Base-by-base conservation (phyloP, 116 monocot genomes). In the Dioscorea cayenensis region DNA sequence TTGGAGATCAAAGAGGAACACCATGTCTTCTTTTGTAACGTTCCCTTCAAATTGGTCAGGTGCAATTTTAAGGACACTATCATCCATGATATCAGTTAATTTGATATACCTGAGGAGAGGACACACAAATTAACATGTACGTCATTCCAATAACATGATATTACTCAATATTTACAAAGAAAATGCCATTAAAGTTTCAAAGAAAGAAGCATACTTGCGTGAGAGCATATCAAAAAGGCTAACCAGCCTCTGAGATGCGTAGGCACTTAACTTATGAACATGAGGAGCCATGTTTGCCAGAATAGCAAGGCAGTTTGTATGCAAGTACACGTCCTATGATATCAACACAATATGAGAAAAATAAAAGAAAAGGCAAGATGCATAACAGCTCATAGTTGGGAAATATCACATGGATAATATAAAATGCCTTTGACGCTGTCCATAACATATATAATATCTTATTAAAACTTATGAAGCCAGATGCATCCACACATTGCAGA, bases 211-310 rank as follows among this genome's bases (percentile, higher is more conserved):
- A 69, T 94, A 94, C 99, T 94, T 99, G 65, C 89, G 88, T 55
- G 94, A 81, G 49, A 99, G 90, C 99, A 94, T 99, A 78, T 99
- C 88, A 79, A 99, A 93, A 74, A 99, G 91, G 84, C 99, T 91
- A 80, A 99, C 91, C 27, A 99, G 85, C 81, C 94, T 88, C 73
- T 99, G 99, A 25, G 99, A 90, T 74, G 99, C 99, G 91, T 91
- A 99, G 43, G 89, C 90, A 69, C 85, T 94, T 71, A 99, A 78
- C 68, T 87, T 88, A 78, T 91, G 89, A 75, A 84, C 85, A 87
- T 99, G 89, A 71, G 99, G 99, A 37, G 99, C 94, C 91, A 99
- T 99, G 68, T 99, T 99, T 69, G 99, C 99, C 72, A 94, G 76
- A 73, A 85, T 99, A 14, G 94, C 94, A 49, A 99, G 77, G 77